Evolutionary conservation across 2,329 filamentous ascomycete genomes (phyloP).

Genomic region (Trichoderma koningii): DNA sequence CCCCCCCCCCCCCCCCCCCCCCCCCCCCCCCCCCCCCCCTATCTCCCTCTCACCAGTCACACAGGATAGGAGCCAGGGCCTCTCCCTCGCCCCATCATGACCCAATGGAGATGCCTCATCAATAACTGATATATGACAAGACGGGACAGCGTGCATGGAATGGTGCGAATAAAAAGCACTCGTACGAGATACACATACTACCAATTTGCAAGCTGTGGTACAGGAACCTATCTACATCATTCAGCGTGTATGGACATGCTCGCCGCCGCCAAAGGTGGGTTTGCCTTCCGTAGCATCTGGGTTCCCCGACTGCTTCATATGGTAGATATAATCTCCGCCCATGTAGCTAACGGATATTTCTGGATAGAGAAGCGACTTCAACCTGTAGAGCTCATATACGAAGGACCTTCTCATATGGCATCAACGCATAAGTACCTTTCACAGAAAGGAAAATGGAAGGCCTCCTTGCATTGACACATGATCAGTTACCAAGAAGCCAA

Average conservation of each 20-base stretch:
- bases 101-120: neutral
- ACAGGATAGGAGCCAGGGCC: neutral
- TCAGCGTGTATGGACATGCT: no score
- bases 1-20: no score
- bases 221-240: no score
- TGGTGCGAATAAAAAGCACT: neutral
- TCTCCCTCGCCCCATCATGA: neutral
- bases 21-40: no score
- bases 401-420: neutral
- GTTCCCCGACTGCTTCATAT: no score
- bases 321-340: no score
- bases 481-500: no score
- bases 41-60: conserved; percentile 8
- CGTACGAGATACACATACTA: neutral
- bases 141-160: neutral
- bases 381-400: neutral
- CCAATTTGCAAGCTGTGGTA: no score
- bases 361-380: neutral
- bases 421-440: neutral
- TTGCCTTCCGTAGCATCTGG: no score
- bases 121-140: conserved; percentile 10
- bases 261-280: no score
- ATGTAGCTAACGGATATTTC: neutral
- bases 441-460: no score
- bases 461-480: neutral